Evolutionary conservation across 352 stramenopile species (phyloP).

Genomic region (Discostella stelligera): DNA sequence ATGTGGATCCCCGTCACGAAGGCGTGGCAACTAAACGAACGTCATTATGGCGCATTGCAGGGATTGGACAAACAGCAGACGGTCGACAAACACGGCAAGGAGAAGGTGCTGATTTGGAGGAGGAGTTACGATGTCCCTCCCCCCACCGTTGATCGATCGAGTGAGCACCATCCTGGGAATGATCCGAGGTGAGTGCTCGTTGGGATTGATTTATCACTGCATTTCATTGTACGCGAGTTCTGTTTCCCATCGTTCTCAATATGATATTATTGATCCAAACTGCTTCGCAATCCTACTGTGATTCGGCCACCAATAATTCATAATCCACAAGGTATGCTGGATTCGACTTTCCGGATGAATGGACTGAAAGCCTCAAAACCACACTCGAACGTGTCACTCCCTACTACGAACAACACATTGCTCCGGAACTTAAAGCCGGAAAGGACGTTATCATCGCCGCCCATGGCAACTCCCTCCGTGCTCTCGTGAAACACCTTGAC

Average conservation of each 20-base stretch:
- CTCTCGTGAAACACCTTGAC: slow-evolving; percentile 98
- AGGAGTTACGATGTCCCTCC: slow-evolving; percentile 95
- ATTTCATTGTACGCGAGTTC: background rate
- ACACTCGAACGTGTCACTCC: slow-evolving; percentile 94
- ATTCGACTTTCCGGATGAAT: slow-evolving; percentile 73
- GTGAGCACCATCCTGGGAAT: slow-evolving; percentile 82
- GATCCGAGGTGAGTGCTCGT: slow-evolving; percentile 72
- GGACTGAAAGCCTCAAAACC: slow-evolving; percentile 91
- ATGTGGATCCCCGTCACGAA: slow-evolving; percentile 97
- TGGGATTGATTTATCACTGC: background rate
- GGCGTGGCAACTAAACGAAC: slow-evolving; percentile 94
- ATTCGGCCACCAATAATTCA: background rate
- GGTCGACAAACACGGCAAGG: slow-evolving; percentile 96
- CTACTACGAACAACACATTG: slow-evolving; percentile 94
- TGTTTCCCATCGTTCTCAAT: too few species aligned
- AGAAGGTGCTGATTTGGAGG: slow-evolving; percentile 89
- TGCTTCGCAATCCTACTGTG: background rate
- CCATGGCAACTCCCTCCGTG: slow-evolving; percentile 97
- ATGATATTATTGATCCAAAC: too few species aligned
- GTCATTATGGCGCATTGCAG: slow-evolving; percentile 97
- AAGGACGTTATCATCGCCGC: slow-evolving; percentile 96
- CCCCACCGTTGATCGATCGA: slow-evolving; percentile 85
- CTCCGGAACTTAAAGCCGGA: slow-evolving; percentile 89
- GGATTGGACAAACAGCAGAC: slow-evolving; percentile 99
- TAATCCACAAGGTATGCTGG: slow-evolving; percentile 50